Evolutionary conservation across 2,329 filamentous ascomycete genomes (phyloP).

Genomic region (Alternaria novae-zelandiae): DNA sequence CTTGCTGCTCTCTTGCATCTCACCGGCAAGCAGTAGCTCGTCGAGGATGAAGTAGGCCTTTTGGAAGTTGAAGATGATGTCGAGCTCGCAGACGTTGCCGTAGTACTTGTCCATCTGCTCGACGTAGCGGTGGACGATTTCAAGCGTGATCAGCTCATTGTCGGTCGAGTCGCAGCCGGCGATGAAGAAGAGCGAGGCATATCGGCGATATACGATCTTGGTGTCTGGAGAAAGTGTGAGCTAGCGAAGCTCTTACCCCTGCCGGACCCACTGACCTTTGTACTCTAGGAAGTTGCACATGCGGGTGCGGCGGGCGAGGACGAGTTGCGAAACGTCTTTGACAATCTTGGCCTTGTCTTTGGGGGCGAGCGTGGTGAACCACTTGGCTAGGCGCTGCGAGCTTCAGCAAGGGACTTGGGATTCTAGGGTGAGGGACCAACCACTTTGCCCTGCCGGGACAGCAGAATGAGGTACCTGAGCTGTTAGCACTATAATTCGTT

Average conservation of each 20-base stretch:
- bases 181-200: constrained; percentile 99
- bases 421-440: constrained; percentile 64
- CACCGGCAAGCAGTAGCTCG: constrained; percentile 90
- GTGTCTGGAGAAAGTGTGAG: constrained; percentile 69
- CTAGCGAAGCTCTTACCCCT: constrained; percentile 22
- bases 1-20: constrained; percentile 99
- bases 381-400: constrained; percentile 91
- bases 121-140: constrained; percentile 98
- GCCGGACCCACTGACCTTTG: constrained; percentile 70
- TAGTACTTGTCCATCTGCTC: constrained; percentile 99
- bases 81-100: constrained; percentile 98
- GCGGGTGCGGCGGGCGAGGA: constrained; percentile 91
- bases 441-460: constrained; percentile 98
- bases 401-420: constrained; percentile 38
- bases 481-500: constrained; percentile 5
- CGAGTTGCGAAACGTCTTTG: constrained; percentile 98
- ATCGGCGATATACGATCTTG: constrained; percentile 98
- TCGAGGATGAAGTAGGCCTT: constrained; percentile 99
- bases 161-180: constrained; percentile 96
- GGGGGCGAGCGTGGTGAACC: constrained; percentile 97
- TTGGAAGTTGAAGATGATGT: constrained; percentile 99
- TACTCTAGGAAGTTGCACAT: constrained; percentile 99
- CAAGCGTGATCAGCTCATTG: constrained; percentile 97
- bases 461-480: constrained; percentile 89
- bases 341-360: constrained; percentile 99